Conservation (phyloP, 805 yeast species). For the Candida michaelii region DNA sequence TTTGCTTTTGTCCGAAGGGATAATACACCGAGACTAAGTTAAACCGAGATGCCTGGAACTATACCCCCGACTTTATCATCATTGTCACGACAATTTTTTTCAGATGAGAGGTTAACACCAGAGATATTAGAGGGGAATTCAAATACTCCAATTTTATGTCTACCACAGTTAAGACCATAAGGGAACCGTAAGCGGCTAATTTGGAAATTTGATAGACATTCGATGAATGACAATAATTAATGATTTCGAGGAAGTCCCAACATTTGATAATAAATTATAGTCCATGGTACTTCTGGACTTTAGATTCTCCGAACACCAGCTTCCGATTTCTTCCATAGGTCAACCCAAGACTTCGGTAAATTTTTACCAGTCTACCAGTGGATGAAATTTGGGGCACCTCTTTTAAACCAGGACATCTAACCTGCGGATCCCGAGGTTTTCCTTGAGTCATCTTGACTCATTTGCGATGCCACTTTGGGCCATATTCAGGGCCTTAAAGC, state of each 20-base stretch:
- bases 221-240: too few species aligned
- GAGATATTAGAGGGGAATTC: constrained; percentile 2
- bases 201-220: too few species aligned
- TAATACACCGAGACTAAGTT: constrained; percentile 1
- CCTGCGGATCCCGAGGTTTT: constrained; percentile 16
- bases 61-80: not conserved
- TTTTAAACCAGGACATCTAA: constrained; percentile 16
- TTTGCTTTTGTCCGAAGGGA: constrained; percentile 4
- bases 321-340: constrained; percentile 3
- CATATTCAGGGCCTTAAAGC: too few species aligned
- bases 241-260: too few species aligned
- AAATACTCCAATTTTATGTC: constrained; percentile 1
- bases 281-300: constrained; percentile 2
- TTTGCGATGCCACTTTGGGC: constrained; percentile 2
- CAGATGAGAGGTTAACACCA: not conserved
- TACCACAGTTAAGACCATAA: not conserved
- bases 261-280: not conserved
- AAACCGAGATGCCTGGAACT: not conserved
- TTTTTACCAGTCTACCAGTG: not conserved
- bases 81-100: not conserved
- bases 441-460: constrained; percentile 10
- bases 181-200: too few species aligned
- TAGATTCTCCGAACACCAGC: constrained; percentile 2
- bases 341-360: not conserved
- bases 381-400: constrained; percentile 10